These are phyloP conservation scores for Setaria italica DNA, from an alignment of 202 grass and related monocot genomes.

Conservation along the genomic window DNA sequence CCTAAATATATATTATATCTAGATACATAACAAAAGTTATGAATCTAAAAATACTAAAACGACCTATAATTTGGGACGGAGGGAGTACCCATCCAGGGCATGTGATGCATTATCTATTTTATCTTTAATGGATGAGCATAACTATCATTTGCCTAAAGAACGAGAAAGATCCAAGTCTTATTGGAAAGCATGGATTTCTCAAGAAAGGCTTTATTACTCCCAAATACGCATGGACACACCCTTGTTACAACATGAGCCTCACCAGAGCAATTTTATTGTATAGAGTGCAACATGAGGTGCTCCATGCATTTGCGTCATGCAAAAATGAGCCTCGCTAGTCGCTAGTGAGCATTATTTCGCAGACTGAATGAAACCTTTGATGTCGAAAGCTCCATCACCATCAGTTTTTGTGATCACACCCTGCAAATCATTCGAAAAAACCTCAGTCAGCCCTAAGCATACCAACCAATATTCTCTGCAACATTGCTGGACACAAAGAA, in stretches of 20 bases:
- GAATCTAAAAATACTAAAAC: no score
- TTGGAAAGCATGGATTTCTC: not conserved
- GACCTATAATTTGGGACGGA: no score
- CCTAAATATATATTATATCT: no score
- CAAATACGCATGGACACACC: not conserved
- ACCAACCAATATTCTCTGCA: not conserved
- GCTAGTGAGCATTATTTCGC: conserved; percentile 33
- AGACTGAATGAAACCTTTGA: conserved; percentile 68
- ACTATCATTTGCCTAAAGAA: not conserved
- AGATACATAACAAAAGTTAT: no score
- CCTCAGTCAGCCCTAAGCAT: not conserved
- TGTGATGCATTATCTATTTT: not conserved
- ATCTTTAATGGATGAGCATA: not conserved
- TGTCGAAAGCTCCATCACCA: conserved; percentile 68
- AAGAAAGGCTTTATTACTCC: not conserved
- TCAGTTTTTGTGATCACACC: conserved; percentile 72
- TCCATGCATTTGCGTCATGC: conserved; percentile 26
- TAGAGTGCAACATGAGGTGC: not conserved
- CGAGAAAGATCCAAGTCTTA: not conserved
- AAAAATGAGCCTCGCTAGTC: not conserved
- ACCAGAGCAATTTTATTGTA: conserved; percentile 29
- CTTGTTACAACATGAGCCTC: not conserved
- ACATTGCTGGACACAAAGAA: not conserved
- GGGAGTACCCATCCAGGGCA: not conserved
- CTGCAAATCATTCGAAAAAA: conserved; percentile 51